Evolutionary conservation across 202 grass and related monocot genomes (phyloP), one percentile per base, ranked within the genome.

Genomic region (Setaria italica): DNA sequence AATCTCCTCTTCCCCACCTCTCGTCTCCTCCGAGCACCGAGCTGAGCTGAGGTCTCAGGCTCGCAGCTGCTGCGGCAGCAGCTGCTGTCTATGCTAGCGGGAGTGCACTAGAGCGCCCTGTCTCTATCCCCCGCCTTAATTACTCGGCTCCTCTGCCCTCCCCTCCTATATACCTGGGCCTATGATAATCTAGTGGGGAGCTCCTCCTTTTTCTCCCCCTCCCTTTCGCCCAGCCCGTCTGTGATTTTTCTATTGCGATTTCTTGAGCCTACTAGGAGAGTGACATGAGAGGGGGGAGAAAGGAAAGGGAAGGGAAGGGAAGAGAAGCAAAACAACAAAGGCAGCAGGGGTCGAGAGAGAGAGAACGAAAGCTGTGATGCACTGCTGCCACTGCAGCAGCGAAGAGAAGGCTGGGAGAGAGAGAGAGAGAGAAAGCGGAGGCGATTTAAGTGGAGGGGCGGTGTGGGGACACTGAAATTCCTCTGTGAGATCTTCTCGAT

Each of bases 401-500:
- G 13, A 72, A 62, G 41, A 55, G 35, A 39, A 82, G 54, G 25
- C 25, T 25, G 25, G 62, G 42, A 39, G 73, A 39, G 63, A 68
- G 16, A 68, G 30, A 35, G 16, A 68, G 30, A 35, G 53, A 9
- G 29, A 33, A 16, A 9, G 5, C 2, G 4, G 1, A 2, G 6
- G 20, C 25, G 45, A 58, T 21, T 70, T 54, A 74, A 81, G 79
- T 2, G 87, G 56, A 41, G 39, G 37, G 6, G n/a, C 37, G 35
- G 16, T 19, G 85, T 92, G 94, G 89, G 94, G 88, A 90, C 91
- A 91, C 91, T 98, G 93, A 98, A 98, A 98, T 95, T 98, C 93
- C 88, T 90, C 91, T 87, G 90, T 60, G 85, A 70, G 89, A 90
- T 89, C 88, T 89, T 92, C 92, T 85, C 66, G 89, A 90, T 90